Evolutionary conservation across 2,329 filamentous ascomycete genomes (phyloP).

Genomic region (Grosmannia clavigera): DNA sequence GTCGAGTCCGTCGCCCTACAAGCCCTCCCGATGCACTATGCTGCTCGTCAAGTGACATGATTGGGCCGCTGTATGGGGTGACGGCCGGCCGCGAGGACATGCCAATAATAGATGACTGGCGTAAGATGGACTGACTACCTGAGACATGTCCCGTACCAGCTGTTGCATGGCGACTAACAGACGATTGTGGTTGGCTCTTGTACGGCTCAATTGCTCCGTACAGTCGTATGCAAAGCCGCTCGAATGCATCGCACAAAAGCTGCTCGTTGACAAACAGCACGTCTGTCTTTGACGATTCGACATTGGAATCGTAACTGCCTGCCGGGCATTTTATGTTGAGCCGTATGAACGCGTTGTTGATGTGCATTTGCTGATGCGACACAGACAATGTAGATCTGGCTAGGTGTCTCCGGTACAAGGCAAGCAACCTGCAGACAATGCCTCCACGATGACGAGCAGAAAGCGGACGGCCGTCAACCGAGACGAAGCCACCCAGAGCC

Average conservation of each 20-base stretch:
- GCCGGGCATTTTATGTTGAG: constrained; percentile 50
- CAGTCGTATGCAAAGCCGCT: constrained; percentile 26
- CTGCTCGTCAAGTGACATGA: not conserved
- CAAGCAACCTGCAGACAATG: constrained; percentile 45
- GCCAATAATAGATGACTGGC: not conserved
- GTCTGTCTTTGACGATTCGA: constrained; percentile 61
- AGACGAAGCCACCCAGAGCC: constrained; percentile 47
- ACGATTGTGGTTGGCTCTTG: not conserved
- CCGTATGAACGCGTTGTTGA: constrained; percentile 44
- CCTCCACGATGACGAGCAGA: constrained; percentile 40
- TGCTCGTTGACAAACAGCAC: constrained; percentile 51
- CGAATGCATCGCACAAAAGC: constrained; percentile 31
- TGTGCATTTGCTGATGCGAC: constrained; percentile 14
- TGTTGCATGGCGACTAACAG: not conserved
- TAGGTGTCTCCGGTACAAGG: constrained; percentile 39
- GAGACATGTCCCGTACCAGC: not conserved
- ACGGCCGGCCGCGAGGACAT: not conserved
- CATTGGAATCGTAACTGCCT: constrained; percentile 57
- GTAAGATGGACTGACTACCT: not conserved
- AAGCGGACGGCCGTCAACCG: constrained; percentile 56
- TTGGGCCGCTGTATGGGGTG: not conserved
- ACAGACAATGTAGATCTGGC: constrained; percentile 13
- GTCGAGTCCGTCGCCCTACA: not conserved
- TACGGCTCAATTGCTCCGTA: constrained; percentile 19
- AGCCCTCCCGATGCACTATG: not conserved